Conservation (phyloP, 1,284 basidiomycete genomes). For the Neolentinus lepideus region DNA sequence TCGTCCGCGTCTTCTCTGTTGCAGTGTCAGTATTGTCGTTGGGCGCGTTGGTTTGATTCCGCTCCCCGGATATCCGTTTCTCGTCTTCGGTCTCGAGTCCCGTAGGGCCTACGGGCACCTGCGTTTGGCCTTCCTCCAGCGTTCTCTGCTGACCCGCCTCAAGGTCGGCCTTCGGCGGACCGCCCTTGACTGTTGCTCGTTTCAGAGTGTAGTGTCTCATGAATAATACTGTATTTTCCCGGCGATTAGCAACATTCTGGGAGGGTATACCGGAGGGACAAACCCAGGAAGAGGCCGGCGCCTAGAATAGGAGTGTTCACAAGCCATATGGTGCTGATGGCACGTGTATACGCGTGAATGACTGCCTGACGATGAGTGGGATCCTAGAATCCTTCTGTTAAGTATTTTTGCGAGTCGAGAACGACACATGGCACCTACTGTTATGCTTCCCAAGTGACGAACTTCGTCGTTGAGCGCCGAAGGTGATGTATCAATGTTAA, state of each 20-base stretch:
- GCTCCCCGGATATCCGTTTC: background rate
- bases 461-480: constrained; percentile 52
- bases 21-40: background rate
- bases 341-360: constrained; percentile 62
- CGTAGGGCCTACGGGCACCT: background rate
- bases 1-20: background rate
- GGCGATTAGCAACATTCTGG: constrained; percentile 1
- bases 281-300: constrained; percentile 52
- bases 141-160: constrained; percentile 7
- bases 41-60: background rate
- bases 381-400: constrained; percentile 31
- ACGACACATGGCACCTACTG: constrained; percentile 29
- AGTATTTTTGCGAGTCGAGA: background rate
- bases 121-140: background rate
- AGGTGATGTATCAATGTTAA: constrained; percentile 43
- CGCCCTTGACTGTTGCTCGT: constrained; percentile 42
- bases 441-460: constrained; percentile 41
- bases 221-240: constrained; percentile 32
- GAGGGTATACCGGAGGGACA: constrained; percentile 14
- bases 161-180: constrained; percentile 16
- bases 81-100: background rate
- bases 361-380: constrained; percentile 38
- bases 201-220: constrained; percentile 57
- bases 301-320: constrained; percentile 55
- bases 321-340: constrained; percentile 70